Evolutionary conservation across 306 rosid genomes (phyloP), one percentile per base, ranked within the genome.

Genomic region (Cucurbita ficifolia): DNA sequence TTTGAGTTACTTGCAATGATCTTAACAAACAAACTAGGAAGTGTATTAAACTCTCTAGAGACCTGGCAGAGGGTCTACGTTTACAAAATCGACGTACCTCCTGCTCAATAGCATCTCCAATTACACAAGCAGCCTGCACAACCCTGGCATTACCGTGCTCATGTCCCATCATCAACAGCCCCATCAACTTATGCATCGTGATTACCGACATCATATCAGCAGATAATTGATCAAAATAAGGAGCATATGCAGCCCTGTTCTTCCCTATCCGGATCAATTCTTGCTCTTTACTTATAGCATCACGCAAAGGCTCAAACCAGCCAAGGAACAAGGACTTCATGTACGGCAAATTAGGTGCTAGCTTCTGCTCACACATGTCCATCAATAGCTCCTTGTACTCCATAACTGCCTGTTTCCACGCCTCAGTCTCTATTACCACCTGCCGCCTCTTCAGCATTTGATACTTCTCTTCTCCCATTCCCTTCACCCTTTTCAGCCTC

Each of bases 311-410:
- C 84, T 91, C 99, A 78, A 91, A 94, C 97, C 97, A 94, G 49
- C 99, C 99, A 33, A 94, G 99, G 75, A 94, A 94, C 73, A 94
- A 76, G 2, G 91, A 81, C 80, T 94, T 94, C 89, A 89, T 84
- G 76, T 89, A 94, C 0, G 99, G 99, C 85, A 94, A 76, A 81
- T 86, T 91, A 10, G 99, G 99, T 19, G 96, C 96, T 78, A 91
- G 76, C 87, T 88, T 91, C 63, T 91, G 88, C 84, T 87, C 83
- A 71, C 97, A 94, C 99, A 94, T 89, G 78, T 91, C 99, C 88
- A 48, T 75, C 87, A 94, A 77, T 56, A 94, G 90, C 74, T 94
- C 99, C 82, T 57, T 86, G 68, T 89, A 94, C 82, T 94, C 99
- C 72, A 79, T 84, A 0, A 83, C 88, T 3, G 97, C 99, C 76